Base-by-base conservation (phyloP, 305 asterid species). In the Rubia occidens region DNA sequence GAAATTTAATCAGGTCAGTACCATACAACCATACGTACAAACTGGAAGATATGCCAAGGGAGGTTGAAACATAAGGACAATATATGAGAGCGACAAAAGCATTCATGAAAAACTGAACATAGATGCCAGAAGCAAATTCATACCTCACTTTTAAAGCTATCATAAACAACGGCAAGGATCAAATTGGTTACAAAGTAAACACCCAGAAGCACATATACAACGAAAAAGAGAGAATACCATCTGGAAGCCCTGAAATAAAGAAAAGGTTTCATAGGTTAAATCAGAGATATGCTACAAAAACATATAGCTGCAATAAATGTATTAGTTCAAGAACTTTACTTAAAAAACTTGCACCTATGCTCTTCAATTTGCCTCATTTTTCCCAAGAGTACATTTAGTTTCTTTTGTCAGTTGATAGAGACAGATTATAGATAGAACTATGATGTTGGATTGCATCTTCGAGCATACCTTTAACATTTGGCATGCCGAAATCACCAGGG, bases 151-250 rank as follows among this genome's bases (percentile, higher is more conserved):
- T 90, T 94, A 74, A 94, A 94, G 89, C 97, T 94, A 78, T 94
- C 97, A 62, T 94, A 94, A 10, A 94, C 99, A 74, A 94, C 99
- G 70, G 99, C 99, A 81, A 94, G 97, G 71, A 94, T 80, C 94
- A 94, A 85, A 78, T 94, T 94, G 86, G 99, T 94, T 81, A 94
- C 96, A 54, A 94, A 94, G 88, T 94, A 94, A 76, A 94, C 97
- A 21, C 97, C 99, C 84, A 90, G 77, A 49, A 94, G 84, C 85
- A 90, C 96, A 68, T 86, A 90, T 70, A 90, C 81, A 79, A 91
- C 93, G 70, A 94, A 90, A 81, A 90, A 94, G 66, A 94, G 78
- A 82, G 80, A 77, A 71, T 76, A 82, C 97, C 97, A 90, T 17
- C 99, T 89, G n/a, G 99, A 90, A 49, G 81, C 86, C 95, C 99